Percentiles rank a stretch among this genome's conserved stretches.
These are phyloP conservation scores for Posidonia oceanica DNA, from an alignment of 116 monocot genomes.

Conservation along the genomic window DNA sequence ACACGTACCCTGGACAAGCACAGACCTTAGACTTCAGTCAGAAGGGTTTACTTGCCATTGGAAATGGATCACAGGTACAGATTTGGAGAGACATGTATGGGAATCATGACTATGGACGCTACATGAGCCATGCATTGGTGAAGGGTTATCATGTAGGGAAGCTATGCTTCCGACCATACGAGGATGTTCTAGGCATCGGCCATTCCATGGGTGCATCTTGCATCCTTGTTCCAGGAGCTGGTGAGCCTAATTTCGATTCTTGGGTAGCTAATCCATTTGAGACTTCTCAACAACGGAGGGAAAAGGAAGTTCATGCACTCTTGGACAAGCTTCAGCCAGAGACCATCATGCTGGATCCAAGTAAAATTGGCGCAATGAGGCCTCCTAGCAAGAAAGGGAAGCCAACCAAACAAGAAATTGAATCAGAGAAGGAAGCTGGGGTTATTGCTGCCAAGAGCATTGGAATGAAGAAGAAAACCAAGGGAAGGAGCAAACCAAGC, in stretches of 20 bases:
- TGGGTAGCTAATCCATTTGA: constrained; percentile 93
- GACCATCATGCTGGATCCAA: constrained; percentile 81
- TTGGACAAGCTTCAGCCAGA: constrained; percentile 88
- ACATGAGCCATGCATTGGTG: constrained; percentile 77
- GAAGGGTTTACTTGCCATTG: constrained; percentile 67
- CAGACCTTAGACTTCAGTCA: constrained; percentile 82
- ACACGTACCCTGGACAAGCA: constrained; percentile 30
- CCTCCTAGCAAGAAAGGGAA: constrained; percentile 30
- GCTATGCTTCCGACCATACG: constrained; percentile 67
- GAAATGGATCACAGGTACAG: constrained; percentile 49
- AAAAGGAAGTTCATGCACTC: constrained; percentile 78
- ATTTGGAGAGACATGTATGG: constrained; percentile 55
- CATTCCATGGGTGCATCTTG: constrained; percentile 72
- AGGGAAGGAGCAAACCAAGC: constrained; percentile 69
- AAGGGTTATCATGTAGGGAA: constrained; percentile 77
- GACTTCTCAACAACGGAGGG: constrained; percentile 63
- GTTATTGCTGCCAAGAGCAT: constrained; percentile 50
- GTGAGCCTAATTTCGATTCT: constrained; percentile 87
- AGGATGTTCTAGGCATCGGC: constrained; percentile 78
- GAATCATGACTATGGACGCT: constrained; percentile 37
- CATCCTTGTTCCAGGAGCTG: constrained; percentile 82
- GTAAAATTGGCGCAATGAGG: constrained; percentile 58
- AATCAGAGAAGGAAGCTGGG: constrained; percentile 47
- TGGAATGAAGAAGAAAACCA: constrained; percentile 69
- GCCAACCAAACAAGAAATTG: constrained; percentile 33